Conservation (phyloP, 306 rosid genomes). For the Lotus japonicus region DNA sequence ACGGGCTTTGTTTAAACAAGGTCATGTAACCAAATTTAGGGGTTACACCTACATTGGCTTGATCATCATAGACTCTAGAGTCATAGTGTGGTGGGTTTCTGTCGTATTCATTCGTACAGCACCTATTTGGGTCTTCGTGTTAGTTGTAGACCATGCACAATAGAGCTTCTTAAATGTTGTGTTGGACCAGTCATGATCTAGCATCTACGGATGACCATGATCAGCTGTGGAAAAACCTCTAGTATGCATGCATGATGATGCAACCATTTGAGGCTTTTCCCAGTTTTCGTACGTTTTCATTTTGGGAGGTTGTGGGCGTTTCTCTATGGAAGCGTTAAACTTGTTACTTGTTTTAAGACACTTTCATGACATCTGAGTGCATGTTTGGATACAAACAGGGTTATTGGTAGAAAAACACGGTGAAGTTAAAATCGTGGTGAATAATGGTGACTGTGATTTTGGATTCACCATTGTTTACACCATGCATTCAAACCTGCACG, state of each 20-base stretch:
- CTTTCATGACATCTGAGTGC: not conserved
- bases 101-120: conserved; percentile 30
- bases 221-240: not conserved
- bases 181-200: conserved; percentile 23
- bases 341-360: conserved; percentile 17
- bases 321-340: conserved; percentile 20
- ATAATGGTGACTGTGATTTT: too few species aligned
- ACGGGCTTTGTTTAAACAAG: conserved; percentile 14
- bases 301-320: conserved; percentile 1
- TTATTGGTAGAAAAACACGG: too few species aligned
- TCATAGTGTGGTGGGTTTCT: conserved; percentile 19
- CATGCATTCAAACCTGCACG: not conserved
- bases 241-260: conserved; percentile 13
- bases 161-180: conserved; percentile 5
- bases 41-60: not conserved
- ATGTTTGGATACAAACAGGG: too few species aligned
- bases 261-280: conserved; percentile 24
- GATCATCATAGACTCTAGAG: not conserved
- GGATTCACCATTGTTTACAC: too few species aligned
- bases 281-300: conserved; percentile 8
- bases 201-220: not conserved
- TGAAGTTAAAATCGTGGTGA: too few species aligned
- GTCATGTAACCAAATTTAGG: conserved; percentile 18
- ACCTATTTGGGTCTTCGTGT: conserved; percentile 26
- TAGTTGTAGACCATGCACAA: not conserved